phyloP scores from a whole-genome alignment of 331 rosid genomes.

The Dryas integrifolia region DNA sequence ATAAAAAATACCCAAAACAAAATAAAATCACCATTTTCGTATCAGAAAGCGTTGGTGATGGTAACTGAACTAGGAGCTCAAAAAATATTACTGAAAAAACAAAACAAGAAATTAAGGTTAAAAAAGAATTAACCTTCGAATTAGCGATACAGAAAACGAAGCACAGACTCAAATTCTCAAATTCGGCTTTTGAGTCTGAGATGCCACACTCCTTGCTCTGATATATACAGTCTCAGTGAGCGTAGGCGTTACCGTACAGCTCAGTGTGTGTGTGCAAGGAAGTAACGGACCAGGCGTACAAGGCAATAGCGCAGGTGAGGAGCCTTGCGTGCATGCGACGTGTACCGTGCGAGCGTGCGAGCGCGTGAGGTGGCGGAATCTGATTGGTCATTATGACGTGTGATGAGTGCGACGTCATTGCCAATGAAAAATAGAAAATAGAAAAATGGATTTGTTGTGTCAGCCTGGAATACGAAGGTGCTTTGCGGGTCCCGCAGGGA shows the following conservation, averaged over 20 bases:
- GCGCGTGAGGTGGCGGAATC: not conserved
- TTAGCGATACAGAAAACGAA: not conserved
- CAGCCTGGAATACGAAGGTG: constrained; percentile 5
- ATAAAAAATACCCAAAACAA: not conserved
- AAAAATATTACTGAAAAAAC: not conserved
- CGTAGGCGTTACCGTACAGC: too few relatives aligned
- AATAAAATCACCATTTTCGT: not conserved
- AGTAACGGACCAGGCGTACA: too few relatives aligned
- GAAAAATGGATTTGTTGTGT: not conserved
- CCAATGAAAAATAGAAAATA: not conserved
- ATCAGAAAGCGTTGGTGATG: not conserved
- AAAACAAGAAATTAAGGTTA: not conserved
- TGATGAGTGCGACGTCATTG: not conserved
- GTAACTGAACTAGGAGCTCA: not conserved
- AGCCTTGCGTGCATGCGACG: not conserved
- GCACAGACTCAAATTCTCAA: constrained; percentile 5
- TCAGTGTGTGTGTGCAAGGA: too few relatives aligned
- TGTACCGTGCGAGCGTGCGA: not conserved
- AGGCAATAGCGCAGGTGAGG: not conserved
- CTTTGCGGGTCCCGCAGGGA: not conserved
- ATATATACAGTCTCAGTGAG: too few relatives aligned
- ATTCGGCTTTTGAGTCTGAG: constrained; percentile 4
- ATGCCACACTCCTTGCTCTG: not conserved
- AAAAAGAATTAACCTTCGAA: not conserved
- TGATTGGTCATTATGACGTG: not conserved